A percentile compares a stretch with the other conserved stretches of the same genome.
Conservation (phyloP, 2,329 filamentous ascomycete species). For the Shiraia sp. region DNA sequence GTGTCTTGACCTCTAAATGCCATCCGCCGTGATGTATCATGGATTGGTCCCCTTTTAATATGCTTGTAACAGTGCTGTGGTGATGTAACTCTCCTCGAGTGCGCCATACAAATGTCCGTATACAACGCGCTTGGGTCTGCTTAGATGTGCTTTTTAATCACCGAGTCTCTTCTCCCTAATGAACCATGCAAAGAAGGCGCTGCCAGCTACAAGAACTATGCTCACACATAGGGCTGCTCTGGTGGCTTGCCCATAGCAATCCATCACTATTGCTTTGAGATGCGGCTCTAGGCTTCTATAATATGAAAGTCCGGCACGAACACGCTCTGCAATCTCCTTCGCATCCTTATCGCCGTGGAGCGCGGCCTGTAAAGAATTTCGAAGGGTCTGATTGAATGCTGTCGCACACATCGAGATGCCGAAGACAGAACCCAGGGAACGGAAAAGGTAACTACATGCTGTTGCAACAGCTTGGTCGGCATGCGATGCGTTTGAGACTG, state of each 20-base stretch:
- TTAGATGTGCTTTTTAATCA: neutral
- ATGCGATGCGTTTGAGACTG: constrained; percentile 67
- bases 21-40: too few relatives aligned
- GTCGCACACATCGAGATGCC: constrained; percentile 73
- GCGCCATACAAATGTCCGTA: too few relatives aligned
- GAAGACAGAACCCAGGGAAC: constrained; percentile 68
- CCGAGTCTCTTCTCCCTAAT: constrained; percentile 49
- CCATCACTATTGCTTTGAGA: constrained; percentile 62
- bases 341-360: constrained; percentile 64
- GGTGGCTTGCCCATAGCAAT: constrained; percentile 66
- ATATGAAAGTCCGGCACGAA: constrained; percentile 71
- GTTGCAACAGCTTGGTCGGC: constrained; percentile 75
- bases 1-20: too few relatives aligned
- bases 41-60: too few relatives aligned
- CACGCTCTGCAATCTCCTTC: constrained; percentile 67
- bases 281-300: constrained; percentile 66
- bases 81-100: too few relatives aligned
- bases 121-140: too few relatives aligned
- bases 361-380: constrained; percentile 57
- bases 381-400: constrained; percentile 70
- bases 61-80: too few relatives aligned
- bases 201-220: constrained; percentile 55
- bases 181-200: constrained; percentile 51
- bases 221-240: constrained; percentile 57
- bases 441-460: constrained; percentile 80